Percentiles rank a stretch among this genome's conserved stretches.
Conservation (phyloP, 306 rosid genomes). For the Gastrolobium villosum region DNA sequence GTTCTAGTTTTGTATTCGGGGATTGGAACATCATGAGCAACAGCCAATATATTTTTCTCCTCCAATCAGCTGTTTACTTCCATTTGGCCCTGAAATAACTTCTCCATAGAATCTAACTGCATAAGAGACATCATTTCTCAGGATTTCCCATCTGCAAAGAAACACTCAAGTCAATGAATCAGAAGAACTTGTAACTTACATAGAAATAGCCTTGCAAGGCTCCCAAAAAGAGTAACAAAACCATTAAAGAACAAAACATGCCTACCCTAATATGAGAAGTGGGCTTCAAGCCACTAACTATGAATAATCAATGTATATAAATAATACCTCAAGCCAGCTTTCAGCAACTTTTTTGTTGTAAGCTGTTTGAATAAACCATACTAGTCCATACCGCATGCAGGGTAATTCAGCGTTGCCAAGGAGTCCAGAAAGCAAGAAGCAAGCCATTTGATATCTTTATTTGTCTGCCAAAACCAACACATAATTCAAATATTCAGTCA, state of each 20-base stretch:
- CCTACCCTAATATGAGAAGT: slow-evolving; percentile 31
- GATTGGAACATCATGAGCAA: too few relatives aligned
- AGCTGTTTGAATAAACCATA: slow-evolving; percentile 91
- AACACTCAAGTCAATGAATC: slow-evolving; percentile 34
- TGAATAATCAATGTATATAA: neutral
- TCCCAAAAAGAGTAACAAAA: slow-evolving; percentile 16
- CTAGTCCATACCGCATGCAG: slow-evolving; percentile 99
- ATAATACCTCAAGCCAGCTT: slow-evolving; percentile 93
- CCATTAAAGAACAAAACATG: slow-evolving; percentile 25
- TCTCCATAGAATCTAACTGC: too few relatives aligned
- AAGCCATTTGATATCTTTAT: slow-evolving; percentile 49
- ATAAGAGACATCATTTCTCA: too few relatives aligned
- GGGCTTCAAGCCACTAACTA: slow-evolving; percentile 5
- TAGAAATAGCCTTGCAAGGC: slow-evolving; percentile 8
- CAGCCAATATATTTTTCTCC: slow-evolving; percentile 76
- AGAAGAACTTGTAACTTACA: slow-evolving; percentile 31
- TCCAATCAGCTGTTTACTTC: too few relatives aligned
- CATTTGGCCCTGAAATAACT: too few relatives aligned
- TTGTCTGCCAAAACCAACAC: too few relatives aligned
- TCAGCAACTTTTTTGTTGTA: slow-evolving; percentile 91
- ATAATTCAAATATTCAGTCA: too few relatives aligned
- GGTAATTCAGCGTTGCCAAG: slow-evolving; percentile 91
- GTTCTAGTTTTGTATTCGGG: too few relatives aligned
- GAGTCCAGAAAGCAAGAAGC: slow-evolving; percentile 99
- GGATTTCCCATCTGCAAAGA: slow-evolving; percentile 84